phyloP scores from a whole-genome alignment of 345 rosid genomes.

The Mangifera indica region DNA sequence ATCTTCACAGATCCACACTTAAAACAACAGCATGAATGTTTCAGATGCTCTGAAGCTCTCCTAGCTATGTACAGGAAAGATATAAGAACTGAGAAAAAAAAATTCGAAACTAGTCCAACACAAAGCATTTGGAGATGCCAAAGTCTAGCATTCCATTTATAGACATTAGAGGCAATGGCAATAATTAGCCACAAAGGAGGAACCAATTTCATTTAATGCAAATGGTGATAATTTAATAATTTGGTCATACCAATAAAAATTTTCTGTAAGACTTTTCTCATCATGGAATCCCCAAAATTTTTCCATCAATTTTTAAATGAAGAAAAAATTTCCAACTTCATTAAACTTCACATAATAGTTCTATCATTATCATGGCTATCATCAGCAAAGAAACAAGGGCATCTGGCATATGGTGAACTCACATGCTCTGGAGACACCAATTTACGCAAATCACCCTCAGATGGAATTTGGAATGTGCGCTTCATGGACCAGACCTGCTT shows the following conservation, averaged over 20 bases:
- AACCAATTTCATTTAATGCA: background rate
- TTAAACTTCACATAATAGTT: background rate
- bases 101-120: background rate
- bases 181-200: background rate
- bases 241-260: background rate
- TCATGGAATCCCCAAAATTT: background rate
- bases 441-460: slow-evolving; percentile 81
- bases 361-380: background rate
- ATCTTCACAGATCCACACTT: background rate
- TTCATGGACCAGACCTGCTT: slow-evolving; percentile 65
- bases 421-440: slow-evolving; percentile 87
- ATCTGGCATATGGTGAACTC: slow-evolving; percentile 34
- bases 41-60: background rate
- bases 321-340: background rate
- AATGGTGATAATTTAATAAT: background rate
- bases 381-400: background rate
- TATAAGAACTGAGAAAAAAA: background rate
- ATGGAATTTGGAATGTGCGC: slow-evolving; percentile 58
- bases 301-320: background rate
- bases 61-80: background rate
- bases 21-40: background rate
- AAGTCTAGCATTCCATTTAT: background rate
- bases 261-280: background rate
- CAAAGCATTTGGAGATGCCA: background rate
- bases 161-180: background rate